phyloP scores from a whole-genome alignment of 2,329 filamentous ascomycete genomes.

The Penicillium sclerotiorum region DNA sequence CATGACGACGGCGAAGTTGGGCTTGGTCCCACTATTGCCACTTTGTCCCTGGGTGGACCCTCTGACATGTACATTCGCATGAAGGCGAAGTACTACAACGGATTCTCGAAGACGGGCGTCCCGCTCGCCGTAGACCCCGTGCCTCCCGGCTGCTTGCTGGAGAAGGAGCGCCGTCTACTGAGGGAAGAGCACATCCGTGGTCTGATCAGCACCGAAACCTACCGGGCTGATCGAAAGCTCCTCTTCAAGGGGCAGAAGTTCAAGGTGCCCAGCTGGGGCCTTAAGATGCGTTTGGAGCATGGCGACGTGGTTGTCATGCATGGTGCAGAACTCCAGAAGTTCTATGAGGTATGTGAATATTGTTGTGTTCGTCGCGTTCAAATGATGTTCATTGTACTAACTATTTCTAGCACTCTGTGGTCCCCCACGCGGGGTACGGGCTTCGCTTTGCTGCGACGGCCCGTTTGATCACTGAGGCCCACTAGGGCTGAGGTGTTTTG shows the following conservation, averaged over 20 bases:
- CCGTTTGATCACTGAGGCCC: constrained; percentile 36
- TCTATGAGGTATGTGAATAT: constrained; percentile 49
- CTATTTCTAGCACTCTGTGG: constrained; percentile 33
- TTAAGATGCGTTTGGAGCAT: constrained; percentile 55
- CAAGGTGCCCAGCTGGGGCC: constrained; percentile 32
- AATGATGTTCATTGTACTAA: constrained; percentile 2
- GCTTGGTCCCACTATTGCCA: constrained; percentile 59
- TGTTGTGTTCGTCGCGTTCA: not conserved
- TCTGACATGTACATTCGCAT: constrained; percentile 59
- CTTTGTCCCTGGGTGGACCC: constrained; percentile 55
- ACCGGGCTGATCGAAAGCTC: constrained; percentile 27
- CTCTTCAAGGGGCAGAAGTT: constrained; percentile 31
- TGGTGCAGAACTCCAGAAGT: constrained; percentile 57
- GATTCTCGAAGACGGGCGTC: constrained; percentile 16
- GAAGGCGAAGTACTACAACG: constrained; percentile 53
- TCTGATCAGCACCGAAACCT: constrained; percentile 22
- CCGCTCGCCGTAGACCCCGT: constrained; percentile 34
- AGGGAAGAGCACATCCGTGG: constrained; percentile 22
- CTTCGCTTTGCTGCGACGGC: constrained; percentile 42
- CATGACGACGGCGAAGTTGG: constrained; percentile 62
- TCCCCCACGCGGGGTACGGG: constrained; percentile 25
- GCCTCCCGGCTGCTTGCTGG: constrained; percentile 33
- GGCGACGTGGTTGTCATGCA: constrained; percentile 63
- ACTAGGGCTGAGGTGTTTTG: no score
- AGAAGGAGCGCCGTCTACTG: constrained; percentile 26